These are phyloP conservation scores for Rhizopogon rudus DNA, from an alignment of 768 basidiomycete genomes.

Conservation along the genomic window DNA sequence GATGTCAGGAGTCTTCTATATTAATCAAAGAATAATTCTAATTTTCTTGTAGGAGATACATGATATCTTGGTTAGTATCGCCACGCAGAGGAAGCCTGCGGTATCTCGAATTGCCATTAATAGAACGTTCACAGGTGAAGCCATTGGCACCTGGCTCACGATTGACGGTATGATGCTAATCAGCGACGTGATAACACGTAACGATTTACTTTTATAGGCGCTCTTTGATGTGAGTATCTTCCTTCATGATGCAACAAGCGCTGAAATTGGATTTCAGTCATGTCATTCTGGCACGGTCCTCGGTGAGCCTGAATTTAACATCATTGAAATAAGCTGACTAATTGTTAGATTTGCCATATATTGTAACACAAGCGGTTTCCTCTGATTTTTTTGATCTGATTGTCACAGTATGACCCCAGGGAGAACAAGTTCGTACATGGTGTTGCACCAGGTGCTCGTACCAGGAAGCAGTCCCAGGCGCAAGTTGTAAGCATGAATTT, in stretches of 20 bases:
- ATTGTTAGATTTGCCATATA: not conserved
- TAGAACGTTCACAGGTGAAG: not conserved
- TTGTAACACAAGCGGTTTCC: not conserved
- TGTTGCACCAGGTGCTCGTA: not conserved
- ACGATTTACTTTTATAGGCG: not conserved
- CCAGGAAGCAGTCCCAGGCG: not conserved
- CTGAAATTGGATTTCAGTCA: not conserved
- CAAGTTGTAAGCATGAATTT: not conserved
- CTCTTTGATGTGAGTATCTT: not conserved
- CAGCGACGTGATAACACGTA: not conserved
- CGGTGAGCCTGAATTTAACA: not conserved
- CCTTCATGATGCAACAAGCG: not conserved
- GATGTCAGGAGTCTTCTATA: not conserved
- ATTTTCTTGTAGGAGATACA: not conserved
- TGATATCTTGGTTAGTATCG: not conserved
- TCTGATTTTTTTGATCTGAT: not conserved
- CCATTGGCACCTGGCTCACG: not conserved
- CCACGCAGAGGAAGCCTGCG: not conserved
- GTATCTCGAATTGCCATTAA: not conserved
- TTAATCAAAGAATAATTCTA: not conserved
- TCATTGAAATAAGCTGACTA: not conserved
- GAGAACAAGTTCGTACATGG: not conserved
- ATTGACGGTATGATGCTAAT: not conserved
- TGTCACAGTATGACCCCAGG: not conserved
- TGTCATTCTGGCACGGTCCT: slow-evolving; percentile 1